A percentile compares a stretch with the other conserved stretches of the same genome.
Conservation (phyloP, 768 basidiomycete genomes). For the Amanita inopinata region DNA sequence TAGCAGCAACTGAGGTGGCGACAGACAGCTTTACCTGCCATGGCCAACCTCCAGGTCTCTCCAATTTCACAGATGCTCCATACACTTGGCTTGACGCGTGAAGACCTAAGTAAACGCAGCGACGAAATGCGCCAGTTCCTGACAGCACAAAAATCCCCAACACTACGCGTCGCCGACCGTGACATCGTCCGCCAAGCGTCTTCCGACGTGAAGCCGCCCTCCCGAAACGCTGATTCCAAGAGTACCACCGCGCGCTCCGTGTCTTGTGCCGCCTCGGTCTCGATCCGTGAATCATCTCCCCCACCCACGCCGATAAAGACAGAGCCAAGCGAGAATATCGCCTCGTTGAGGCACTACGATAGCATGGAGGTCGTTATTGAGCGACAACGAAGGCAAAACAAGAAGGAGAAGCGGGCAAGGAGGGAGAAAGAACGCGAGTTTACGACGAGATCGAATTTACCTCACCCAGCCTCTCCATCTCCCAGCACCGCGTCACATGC, state of each 20-base stretch:
- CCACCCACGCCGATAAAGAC: conserved; percentile 56
- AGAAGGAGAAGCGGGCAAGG: conserved; percentile 40
- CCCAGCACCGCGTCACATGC: conserved; percentile 40
- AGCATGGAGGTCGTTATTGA: conserved; percentile 75
- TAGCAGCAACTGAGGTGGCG: no score
- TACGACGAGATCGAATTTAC: conserved; percentile 20
- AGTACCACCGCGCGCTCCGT: conserved; percentile 32
- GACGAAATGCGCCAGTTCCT: conserved; percentile 77
- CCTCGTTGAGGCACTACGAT: conserved; percentile 50
- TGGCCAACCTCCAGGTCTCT: conserved; percentile 38
- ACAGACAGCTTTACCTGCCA: conserved; percentile 13
- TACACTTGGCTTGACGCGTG: conserved; percentile 67
- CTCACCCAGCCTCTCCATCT: conserved; percentile 39
- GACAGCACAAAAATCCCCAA: conserved; percentile 37
- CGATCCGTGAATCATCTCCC: conserved; percentile 43
- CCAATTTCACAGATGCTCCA: conserved; percentile 67
- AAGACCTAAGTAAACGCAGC: conserved; percentile 62
- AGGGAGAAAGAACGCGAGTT: conserved; percentile 40
- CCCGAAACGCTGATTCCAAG: conserved; percentile 25
- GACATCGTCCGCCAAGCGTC: conserved; percentile 23
- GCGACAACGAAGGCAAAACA: conserved; percentile 52
- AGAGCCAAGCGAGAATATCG: conserved; percentile 41
- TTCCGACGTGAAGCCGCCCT: conserved; percentile 24
- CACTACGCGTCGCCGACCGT: conserved; percentile 35
- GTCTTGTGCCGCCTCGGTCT: conserved; percentile 34